Evolutionary conservation across 2,329 filamentous ascomycete species (phyloP).

Genomic region (Aphanoascus verrucosus): DNA sequence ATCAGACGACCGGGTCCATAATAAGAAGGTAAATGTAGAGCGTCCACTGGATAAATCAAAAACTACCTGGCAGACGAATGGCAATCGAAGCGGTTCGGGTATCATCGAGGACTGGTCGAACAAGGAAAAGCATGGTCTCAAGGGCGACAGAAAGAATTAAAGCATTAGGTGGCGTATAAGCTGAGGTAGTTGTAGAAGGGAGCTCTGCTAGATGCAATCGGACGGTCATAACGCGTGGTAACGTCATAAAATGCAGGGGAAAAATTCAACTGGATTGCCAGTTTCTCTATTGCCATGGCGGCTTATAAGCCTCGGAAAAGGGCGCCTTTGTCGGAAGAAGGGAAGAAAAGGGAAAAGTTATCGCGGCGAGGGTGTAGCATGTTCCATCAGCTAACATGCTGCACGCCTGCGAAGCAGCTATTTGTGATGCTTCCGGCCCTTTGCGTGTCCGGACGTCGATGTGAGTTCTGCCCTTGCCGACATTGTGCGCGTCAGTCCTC

Average conservation of each 20-base stretch:
- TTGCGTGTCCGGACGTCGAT: slow-evolving; percentile 37
- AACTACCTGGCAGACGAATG: slow-evolving; percentile 1
- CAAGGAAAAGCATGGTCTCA: slow-evolving; percentile 1
- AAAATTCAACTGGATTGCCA: background rate
- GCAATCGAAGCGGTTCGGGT: background rate
- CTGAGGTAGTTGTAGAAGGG: slow-evolving; percentile 7
- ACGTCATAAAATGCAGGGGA: slow-evolving; percentile 8
- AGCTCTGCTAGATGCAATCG: slow-evolving; percentile 12
- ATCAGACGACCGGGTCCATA: slow-evolving; percentile 4
- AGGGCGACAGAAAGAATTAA: slow-evolving; percentile 8
- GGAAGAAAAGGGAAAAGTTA: background rate
- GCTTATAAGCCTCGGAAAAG: background rate
- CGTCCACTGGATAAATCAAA: background rate
- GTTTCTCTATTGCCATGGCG: background rate
- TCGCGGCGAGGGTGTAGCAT: background rate
- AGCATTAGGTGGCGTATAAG: slow-evolving; percentile 14
- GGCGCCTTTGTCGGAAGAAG: background rate
- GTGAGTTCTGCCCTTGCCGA: slow-evolving; percentile 46
- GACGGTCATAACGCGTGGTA: slow-evolving; percentile 14
- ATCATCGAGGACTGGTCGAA: slow-evolving; percentile 10
- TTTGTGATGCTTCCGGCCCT: slow-evolving; percentile 35
- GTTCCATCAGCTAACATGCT: background rate
- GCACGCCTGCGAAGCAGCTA: background rate
- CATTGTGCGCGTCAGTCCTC: slow-evolving; percentile 75
- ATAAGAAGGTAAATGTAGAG: background rate